These are phyloP conservation scores for Suhomyces vadensis DNA, from an alignment of 805 yeast genomes.

Conservation along the genomic window DNA sequence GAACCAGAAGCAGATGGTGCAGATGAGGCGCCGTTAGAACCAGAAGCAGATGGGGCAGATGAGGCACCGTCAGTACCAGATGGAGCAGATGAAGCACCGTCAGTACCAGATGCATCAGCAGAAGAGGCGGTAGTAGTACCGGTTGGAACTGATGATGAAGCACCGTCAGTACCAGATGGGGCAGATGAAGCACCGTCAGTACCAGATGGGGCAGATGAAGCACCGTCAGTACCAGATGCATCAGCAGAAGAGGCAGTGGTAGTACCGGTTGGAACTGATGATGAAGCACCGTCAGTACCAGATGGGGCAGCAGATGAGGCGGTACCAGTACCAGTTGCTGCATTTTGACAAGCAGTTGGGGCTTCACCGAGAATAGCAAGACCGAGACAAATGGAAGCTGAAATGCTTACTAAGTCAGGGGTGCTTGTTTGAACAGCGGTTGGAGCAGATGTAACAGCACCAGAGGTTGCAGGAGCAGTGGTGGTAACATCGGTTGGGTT, in stretches of 20 bases:
- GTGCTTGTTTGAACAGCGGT: conserved; percentile 2
- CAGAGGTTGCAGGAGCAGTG: conserved; percentile 1
- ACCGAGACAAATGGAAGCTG: conserved; percentile 1
- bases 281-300: conserved; percentile 1
- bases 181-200: conserved; percentile 1
- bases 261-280: conserved; percentile 7
- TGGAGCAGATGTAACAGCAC: conserved; percentile 6
- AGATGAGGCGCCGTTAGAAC: conserved; percentile 4
- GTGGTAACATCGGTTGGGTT: not conserved
- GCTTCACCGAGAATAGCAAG: not conserved
- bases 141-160: conserved; percentile 1
- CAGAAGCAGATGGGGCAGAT: conserved; percentile 48
- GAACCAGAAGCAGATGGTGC: conserved; percentile 1
- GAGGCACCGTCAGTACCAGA: conserved; percentile 44
- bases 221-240: not conserved
- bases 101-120: conserved; percentile 42
- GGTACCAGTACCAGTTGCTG: not conserved
- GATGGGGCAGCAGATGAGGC: conserved; percentile 6
- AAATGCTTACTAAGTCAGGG: conserved; percentile 3
- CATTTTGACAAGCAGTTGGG: not conserved
- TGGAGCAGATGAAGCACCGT: conserved; percentile 40
- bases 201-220: conserved; percentile 5
- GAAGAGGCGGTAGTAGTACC: conserved; percentile 41
- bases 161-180: not conserved
- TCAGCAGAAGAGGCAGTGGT: conserved; percentile 3